Conservation (phyloP, 73 alveolate species). For the Tetrahymena borealis region DNA sequence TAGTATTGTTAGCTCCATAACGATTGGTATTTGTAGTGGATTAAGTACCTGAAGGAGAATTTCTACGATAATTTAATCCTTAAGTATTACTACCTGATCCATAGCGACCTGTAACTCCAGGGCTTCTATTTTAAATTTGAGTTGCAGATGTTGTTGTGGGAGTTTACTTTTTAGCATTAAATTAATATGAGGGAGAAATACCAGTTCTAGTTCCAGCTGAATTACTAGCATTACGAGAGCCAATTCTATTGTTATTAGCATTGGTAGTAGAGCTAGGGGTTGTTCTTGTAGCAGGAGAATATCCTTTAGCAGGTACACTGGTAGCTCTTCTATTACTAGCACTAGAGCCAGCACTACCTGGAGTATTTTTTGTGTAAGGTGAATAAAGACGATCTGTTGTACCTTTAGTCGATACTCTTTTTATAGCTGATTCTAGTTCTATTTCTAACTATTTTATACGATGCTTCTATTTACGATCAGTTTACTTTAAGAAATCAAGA, state of each 20-base stretch:
- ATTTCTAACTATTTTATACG: neutral
- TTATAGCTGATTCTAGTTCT: neutral
- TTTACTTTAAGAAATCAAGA: neutral
- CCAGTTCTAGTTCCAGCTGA: neutral
- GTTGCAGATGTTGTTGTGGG: neutral
- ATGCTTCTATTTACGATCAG: neutral
- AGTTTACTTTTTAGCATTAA: neutral
- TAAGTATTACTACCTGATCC: neutral
- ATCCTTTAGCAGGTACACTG: neutral
- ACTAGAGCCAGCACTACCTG: neutral
- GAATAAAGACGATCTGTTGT: neutral
- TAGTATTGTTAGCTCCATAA: neutral
- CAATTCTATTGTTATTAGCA: neutral
- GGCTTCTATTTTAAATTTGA: neutral
- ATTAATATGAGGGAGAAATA: neutral
- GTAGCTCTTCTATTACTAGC: neutral
- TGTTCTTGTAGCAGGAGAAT: neutral
- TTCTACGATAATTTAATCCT: neutral
- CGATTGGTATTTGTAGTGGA: neutral
- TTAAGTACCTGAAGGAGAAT: neutral
- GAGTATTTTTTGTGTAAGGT: neutral
- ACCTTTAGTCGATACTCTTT: neutral
- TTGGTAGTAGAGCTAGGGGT: neutral
- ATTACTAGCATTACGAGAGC: neutral
- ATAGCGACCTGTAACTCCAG: neutral